phyloP scores from a whole-genome alignment of 2,329 filamentous ascomycete species.

The Fusarium tricinctum region DNA sequence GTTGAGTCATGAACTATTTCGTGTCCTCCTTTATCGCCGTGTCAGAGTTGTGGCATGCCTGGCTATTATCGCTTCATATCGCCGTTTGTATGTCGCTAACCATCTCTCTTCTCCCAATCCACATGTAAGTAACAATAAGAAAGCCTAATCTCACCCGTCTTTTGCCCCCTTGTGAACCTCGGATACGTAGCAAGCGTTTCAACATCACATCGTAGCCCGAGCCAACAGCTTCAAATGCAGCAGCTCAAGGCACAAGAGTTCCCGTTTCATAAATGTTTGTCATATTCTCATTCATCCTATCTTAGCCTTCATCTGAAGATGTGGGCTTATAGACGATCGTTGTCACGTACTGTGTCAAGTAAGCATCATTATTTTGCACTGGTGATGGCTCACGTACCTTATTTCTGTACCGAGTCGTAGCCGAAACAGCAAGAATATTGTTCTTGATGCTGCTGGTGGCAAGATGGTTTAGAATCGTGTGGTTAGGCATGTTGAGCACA shows the following conservation, averaged over 20 bases:
- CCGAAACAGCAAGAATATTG: constrained; percentile 92
- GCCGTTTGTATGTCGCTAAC: background rate
- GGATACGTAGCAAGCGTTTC: constrained; percentile 17
- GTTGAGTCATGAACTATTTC: constrained; percentile 5
- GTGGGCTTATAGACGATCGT: constrained; percentile 98
- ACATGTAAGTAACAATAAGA: background rate
- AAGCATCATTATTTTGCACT: constrained; percentile 14
- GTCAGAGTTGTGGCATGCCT: constrained; percentile 8
- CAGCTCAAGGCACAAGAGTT: constrained; percentile 1
- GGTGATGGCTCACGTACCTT: constrained; percentile 72
- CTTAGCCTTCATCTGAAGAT: constrained; percentile 63
- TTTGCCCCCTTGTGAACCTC: constrained; percentile 4
- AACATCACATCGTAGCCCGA: constrained; percentile 31
- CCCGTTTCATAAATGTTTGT: constrained; percentile 1
- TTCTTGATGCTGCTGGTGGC: constrained; percentile 99
- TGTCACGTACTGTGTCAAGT: constrained; percentile 82
- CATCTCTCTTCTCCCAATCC: background rate
- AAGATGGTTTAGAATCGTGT: constrained; percentile 95
- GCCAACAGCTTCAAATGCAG: constrained; percentile 9
- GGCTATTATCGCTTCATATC: constrained; percentile 1
- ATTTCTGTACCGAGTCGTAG: constrained; percentile 96
- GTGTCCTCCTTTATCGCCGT: background rate
- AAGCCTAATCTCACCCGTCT: background rate
- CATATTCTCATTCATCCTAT: constrained; percentile 1
- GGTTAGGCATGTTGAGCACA: constrained; percentile 95